Evolutionary conservation across 768 basidiomycete species (phyloP).

Genomic region (Russula abietina): DNA sequence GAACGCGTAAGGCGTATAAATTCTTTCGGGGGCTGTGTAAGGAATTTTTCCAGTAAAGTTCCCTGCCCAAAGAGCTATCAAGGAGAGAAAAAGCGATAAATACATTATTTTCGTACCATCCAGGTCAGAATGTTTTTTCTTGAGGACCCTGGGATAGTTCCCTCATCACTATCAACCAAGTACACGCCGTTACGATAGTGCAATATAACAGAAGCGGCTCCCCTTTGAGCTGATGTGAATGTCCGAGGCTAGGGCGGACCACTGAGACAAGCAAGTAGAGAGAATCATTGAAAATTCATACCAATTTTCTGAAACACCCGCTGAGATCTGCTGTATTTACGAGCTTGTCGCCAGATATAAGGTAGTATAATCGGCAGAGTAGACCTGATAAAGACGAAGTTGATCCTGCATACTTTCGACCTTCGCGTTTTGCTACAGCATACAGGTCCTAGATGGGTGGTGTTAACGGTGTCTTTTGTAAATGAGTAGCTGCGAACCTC

Average conservation of each 20-base stretch:
- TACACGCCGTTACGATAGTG: slow-evolving; percentile 62
- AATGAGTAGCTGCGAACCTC: slow-evolving; percentile 37
- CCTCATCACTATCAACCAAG: slow-evolving; percentile 50
- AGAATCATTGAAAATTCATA: slow-evolving; percentile 31
- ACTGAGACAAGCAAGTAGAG: neutral
- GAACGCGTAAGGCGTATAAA: slow-evolving; percentile 52
- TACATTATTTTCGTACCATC: slow-evolving; percentile 45
- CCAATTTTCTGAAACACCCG: slow-evolving; percentile 51
- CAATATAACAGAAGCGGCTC: slow-evolving; percentile 66
- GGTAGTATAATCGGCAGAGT: slow-evolving; percentile 81
- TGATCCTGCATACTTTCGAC: slow-evolving; percentile 69
- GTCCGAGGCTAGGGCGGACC: slow-evolving; percentile 39
- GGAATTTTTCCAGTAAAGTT: slow-evolving; percentile 78
- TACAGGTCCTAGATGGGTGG: slow-evolving; percentile 51
- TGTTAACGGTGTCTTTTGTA: neutral
- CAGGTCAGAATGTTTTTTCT: slow-evolving; percentile 70
- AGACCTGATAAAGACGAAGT: slow-evolving; percentile 86
- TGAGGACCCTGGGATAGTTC: slow-evolving; percentile 35
- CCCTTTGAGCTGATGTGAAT: slow-evolving; percentile 75
- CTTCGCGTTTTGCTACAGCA: slow-evolving; percentile 50
- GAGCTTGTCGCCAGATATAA: slow-evolving; percentile 65
- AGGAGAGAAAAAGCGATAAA: neutral
- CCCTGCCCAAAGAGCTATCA: slow-evolving; percentile 47
- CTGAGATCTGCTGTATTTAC: slow-evolving; percentile 62
- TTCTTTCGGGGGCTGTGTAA: slow-evolving; percentile 61